These are phyloP conservation scores for Arachnopeziza araneosa DNA, from an alignment of 2,329 filamentous ascomycete genomes.

Conservation along the genomic window DNA sequence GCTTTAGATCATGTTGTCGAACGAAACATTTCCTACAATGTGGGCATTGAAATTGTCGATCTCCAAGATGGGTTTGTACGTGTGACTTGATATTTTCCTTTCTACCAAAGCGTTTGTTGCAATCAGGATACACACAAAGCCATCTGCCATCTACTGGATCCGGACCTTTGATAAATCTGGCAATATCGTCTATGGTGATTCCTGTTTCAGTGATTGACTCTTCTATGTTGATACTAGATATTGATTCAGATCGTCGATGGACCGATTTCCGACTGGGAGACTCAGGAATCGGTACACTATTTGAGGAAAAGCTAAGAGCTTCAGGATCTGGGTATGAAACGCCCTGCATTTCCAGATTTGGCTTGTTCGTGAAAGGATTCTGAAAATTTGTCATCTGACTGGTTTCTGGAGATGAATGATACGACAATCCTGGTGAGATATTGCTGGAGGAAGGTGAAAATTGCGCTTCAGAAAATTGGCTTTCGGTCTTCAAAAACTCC, in stretches of 20 bases:
- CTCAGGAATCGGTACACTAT: slow-evolving; percentile 12
- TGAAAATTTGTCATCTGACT: slow-evolving; percentile 41
- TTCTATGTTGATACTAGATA: slow-evolving; percentile 57
- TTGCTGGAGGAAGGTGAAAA: slow-evolving; percentile 25
- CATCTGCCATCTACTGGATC: slow-evolving; percentile 72
- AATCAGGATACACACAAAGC: slow-evolving; percentile 70
- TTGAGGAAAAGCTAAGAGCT: neutral
- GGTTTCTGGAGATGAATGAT: slow-evolving; percentile 46
- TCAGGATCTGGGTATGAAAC: slow-evolving; percentile 18
- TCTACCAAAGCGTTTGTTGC: slow-evolving; percentile 86
- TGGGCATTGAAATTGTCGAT: slow-evolving; percentile 91
- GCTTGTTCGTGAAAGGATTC: slow-evolving; percentile 39
- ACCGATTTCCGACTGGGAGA: slow-evolving; percentile 21
- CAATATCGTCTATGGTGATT: slow-evolving; percentile 79
- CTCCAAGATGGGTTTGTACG: slow-evolving; percentile 94
- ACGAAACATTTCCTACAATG: slow-evolving; percentile 95
- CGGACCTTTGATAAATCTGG: slow-evolving; percentile 66
- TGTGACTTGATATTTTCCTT: slow-evolving; percentile 99
- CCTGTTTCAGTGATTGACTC: slow-evolving; percentile 71
- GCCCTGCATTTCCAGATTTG: slow-evolving; percentile 32
- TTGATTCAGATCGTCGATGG: slow-evolving; percentile 54
- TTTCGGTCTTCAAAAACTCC: slow-evolving; percentile 36
- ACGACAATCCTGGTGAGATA: slow-evolving; percentile 44
- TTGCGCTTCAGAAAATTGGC: slow-evolving; percentile 18
- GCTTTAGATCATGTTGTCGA: slow-evolving; percentile 92